These are phyloP conservation scores for Tulasnella sp. DNA, from an alignment of 768 basidiomycete species.

Conservation along the genomic window DNA sequence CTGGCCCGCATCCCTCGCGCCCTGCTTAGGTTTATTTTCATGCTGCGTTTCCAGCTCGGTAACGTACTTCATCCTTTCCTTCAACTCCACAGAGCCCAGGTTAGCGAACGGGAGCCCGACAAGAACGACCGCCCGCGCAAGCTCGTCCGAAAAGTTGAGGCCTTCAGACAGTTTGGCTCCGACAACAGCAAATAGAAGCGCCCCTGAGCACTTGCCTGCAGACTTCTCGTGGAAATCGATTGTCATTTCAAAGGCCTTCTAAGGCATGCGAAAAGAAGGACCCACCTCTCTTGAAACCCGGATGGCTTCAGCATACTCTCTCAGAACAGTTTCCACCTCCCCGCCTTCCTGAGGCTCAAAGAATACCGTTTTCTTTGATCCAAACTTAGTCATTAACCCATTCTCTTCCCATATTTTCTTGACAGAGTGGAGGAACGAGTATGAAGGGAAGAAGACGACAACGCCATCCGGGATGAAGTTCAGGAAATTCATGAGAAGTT, in stretches of 20 bases:
- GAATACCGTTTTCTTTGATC: conserved; percentile 66
- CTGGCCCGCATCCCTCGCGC: conserved; percentile 62
- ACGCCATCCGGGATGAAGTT: conserved; percentile 79
- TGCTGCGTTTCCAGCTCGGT: conserved; percentile 52
- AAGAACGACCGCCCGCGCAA: conserved; percentile 81
- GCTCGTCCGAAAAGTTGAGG: conserved; percentile 55
- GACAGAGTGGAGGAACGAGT: conserved; percentile 69
- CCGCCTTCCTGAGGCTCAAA: conserved; percentile 19
- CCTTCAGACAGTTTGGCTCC: conserved; percentile 98
- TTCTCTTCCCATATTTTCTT: conserved; percentile 62
- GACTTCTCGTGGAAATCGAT: conserved; percentile 1
- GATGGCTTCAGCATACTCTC: conserved; percentile 62
- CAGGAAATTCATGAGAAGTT: conserved; percentile 73
- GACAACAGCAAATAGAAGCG: conserved; percentile 88
- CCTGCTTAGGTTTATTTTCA: conserved; percentile 36
- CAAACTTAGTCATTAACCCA: conserved; percentile 60
- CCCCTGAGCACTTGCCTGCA: conserved; percentile 47
- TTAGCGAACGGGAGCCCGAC: conserved; percentile 94
- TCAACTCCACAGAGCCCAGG: conserved; percentile 82
- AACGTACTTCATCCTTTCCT: conserved; percentile 88
- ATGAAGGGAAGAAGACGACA: conserved; percentile 93
- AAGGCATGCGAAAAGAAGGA: neutral
- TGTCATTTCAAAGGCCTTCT: neutral
- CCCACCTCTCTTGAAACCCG: conserved; percentile 28
- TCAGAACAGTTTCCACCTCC: conserved; percentile 61